Base-by-base conservation (phyloP, 495 filamentous ascomycete genomes). In the Mycothermus thermophilus region DNA sequence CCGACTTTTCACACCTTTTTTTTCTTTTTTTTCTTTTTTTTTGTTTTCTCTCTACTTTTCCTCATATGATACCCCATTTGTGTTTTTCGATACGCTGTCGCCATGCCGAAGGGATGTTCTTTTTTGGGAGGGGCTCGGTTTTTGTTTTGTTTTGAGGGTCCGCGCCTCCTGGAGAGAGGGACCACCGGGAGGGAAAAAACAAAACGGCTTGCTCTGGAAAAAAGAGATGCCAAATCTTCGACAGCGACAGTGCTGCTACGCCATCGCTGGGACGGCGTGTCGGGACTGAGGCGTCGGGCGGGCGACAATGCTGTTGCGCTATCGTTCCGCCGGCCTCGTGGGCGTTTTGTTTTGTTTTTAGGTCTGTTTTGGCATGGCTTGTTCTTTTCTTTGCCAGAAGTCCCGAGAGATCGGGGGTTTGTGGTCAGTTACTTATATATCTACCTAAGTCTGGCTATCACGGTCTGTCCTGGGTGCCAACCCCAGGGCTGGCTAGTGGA, bases 201-300 rank as follows among this genome's bases (percentile, higher is more conserved):
- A n/a, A 23, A 24, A 33, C 9, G 21, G 6, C 11, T 6, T 11
- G 11, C 22, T 6, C 22, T 6, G 22, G 16, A 27, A 18, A 24
- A 21, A 21, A n/a, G 12, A 22, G n/a, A 28, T 22, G 21, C 27
- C 30, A 38, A 41, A 35, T 46, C 41, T 55, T 62, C 60, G 65
- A 63, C 62, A 55, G 63, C 59, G 58, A 72, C 47, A 72, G 64
- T 72, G 67, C 67, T 60, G 23, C 46, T 67, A 61, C 67, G 65
- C 67, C 63, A 72, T 72, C 57, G 65, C 59, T 69, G 65, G 64
- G 67, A 70, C 61, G 62, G 66, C 57, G 58, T 62, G 57, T 64
- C 64, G 51, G 55, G 53, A 62, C 62, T 59, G 63, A 64, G 63
- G 41, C 51, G 38, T 30, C 48, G 37, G 55, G 56, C 50, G 37